Conservation (phyloP, 352 stramenopile species). For the Bremia lactucae region DNA sequence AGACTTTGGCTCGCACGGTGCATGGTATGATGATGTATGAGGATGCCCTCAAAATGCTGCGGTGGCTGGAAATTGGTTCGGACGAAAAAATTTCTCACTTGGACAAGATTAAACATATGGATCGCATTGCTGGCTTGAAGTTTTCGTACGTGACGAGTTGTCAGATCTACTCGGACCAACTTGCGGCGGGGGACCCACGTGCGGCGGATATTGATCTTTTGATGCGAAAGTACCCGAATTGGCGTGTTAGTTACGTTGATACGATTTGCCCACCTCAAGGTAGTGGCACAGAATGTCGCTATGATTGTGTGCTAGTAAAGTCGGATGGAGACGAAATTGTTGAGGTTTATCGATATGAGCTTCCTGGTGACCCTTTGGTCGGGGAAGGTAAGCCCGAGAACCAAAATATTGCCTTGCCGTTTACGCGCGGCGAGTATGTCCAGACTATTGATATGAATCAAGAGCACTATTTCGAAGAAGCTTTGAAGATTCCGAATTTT, state of each 20-base stretch:
- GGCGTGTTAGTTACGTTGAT: constrained; percentile 85
- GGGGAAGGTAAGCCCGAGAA: constrained; percentile 84
- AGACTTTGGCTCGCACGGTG: constrained; percentile 79
- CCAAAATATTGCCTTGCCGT: constrained; percentile 79
- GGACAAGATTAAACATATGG: constrained; percentile 86
- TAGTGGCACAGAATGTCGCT: constrained; percentile 57
- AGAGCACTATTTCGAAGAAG: constrained; percentile 85
- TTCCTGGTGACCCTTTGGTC: constrained; percentile 73
- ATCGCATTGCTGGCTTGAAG: constrained; percentile 77
- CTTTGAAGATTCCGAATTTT: constrained; percentile 85
- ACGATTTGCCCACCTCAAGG: constrained; percentile 60
- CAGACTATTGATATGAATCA: constrained; percentile 90
- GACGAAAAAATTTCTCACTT: constrained; percentile 76
- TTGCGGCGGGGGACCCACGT: constrained; percentile 51
- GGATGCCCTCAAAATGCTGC: constrained; percentile 83
- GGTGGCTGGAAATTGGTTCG: constrained; percentile 81
- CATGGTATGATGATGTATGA: constrained; percentile 88
- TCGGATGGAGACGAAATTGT: constrained; percentile 80
- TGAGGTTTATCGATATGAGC: constrained; percentile 80
- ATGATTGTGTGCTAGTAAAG: constrained; percentile 74
- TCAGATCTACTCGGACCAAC: constrained; percentile 82
- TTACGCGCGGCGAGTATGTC: constrained; percentile 78
- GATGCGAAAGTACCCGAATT: constrained; percentile 94
- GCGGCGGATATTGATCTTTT: constrained; percentile 95
- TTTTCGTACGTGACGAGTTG: constrained; percentile 87